Conservation (phyloP, 768 basidiomycete species). For the Podaxis sp. region DNA sequence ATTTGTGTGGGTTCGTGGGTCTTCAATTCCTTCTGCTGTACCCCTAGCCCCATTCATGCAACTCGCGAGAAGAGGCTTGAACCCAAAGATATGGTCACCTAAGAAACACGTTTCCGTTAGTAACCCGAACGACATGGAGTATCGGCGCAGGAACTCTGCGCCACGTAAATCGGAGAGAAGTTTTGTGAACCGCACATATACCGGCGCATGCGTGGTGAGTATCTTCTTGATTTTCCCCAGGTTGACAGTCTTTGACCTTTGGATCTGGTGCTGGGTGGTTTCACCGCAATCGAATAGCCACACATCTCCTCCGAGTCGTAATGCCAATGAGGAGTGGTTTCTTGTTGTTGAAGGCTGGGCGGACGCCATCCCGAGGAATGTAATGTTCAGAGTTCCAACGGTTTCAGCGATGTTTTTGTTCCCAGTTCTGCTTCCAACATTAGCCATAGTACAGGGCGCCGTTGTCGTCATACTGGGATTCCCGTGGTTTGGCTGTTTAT, state of each 20-base stretch:
- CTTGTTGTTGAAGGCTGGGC: conserved; percentile 78
- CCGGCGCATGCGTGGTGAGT: conserved; percentile 89
- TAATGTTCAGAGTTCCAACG: conserved; percentile 44
- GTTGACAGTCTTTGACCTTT: conserved; percentile 62
- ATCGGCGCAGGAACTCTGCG: neutral
- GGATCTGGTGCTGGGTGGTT: conserved; percentile 77
- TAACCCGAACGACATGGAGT: neutral
- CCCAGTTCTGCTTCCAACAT: too few relatives aligned
- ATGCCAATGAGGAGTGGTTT: conserved; percentile 72
- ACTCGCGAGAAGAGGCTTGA: conserved; percentile 67
- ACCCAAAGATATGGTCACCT: conserved; percentile 85
- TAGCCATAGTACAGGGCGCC: too few relatives aligned
- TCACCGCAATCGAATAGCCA: conserved; percentile 90
- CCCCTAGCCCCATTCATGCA: conserved; percentile 77
- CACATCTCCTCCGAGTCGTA: conserved; percentile 66
- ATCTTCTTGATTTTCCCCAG: conserved; percentile 81
- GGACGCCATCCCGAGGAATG: conserved; percentile 81
- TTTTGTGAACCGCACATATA: conserved; percentile 26
- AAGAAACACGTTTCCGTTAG: conserved; percentile 14
- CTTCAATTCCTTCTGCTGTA: conserved; percentile 54
- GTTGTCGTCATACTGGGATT: conserved; percentile 7
- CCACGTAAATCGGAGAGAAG: neutral
- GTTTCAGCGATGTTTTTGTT: neutral
- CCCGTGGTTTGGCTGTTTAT: neutral
- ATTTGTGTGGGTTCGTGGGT: conserved; percentile 48